Percentiles rank a stretch among this genome's conserved stretches.
Evolutionary conservation across 306 rosid genomes (phyloP).

Genomic region (Dryas drummondii): DNA sequence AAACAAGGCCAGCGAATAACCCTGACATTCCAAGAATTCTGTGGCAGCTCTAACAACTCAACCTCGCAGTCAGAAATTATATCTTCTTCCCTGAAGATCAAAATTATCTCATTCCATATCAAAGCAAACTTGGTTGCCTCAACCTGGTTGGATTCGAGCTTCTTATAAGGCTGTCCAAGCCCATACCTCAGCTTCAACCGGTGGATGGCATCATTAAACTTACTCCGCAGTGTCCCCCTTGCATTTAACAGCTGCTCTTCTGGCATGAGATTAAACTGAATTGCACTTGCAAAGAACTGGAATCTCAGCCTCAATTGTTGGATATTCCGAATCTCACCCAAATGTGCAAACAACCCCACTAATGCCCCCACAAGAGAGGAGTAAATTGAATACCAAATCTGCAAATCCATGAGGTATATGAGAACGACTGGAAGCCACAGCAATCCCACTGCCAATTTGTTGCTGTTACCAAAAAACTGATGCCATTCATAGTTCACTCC

Average conservation of each 20-base stretch:
- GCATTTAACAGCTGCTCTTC: slow-evolving; percentile 85
- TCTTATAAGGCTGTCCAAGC: slow-evolving; percentile 82
- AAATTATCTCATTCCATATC: slow-evolving; percentile 92
- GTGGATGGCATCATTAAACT: slow-evolving; percentile 80
- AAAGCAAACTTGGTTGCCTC: slow-evolving; percentile 91
- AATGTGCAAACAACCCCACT: slow-evolving; percentile 81
- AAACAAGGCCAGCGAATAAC: slow-evolving; percentile 97
- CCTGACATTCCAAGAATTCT: slow-evolving; percentile 83
- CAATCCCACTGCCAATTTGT: slow-evolving; percentile 62
- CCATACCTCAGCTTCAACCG: slow-evolving; percentile 96
- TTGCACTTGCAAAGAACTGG: slow-evolving; percentile 96
- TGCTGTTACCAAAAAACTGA: slow-evolving; percentile 48
- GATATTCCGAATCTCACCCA: slow-evolving; percentile 94
- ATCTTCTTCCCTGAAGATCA: slow-evolving; percentile 93
- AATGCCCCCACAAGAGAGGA: slow-evolving; percentile 84
- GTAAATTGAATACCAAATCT: slow-evolving; percentile 89
- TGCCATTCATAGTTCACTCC: slow-evolving; percentile 62
- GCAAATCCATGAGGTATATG: slow-evolving; percentile 90
- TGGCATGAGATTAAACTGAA: slow-evolving; percentile 95
- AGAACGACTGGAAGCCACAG: slow-evolving; percentile 89
- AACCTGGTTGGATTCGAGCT: slow-evolving; percentile 85
- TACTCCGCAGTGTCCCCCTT: slow-evolving; percentile 72
- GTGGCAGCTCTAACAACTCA: slow-evolving; percentile 87
- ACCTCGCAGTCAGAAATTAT: slow-evolving; percentile 80
- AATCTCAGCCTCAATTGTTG: slow-evolving; percentile 85